Base-by-base conservation (phyloP, 164 flowering plant species). In the Euptelea pleiosperma region DNA sequence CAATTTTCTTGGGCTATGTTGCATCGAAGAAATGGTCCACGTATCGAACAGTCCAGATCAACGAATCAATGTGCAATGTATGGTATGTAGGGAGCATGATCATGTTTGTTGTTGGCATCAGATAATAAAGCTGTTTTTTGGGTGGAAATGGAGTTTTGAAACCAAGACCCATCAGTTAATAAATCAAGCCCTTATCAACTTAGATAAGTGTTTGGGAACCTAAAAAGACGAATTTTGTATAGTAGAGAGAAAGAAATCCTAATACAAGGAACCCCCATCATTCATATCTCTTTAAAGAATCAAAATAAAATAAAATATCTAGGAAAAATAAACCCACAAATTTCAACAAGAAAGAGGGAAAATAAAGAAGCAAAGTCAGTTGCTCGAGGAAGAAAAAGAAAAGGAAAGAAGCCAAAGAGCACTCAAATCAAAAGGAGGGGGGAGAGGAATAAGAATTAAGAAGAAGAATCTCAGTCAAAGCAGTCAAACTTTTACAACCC, bases 371-470 rank as follows among this genome's bases (percentile, higher is more conserved):
- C 56, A 72, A 73, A 75, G 63, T 77, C 85, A 80, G 89, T 78
- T 82, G 92, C 90, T 88, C 92, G 92, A 84, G 92, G 84, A 76
- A 69, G 77, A 71, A 76, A 78, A 74, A 47, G 63, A 61, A 68
- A 80, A 55, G 69, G 61, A 55, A 74, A 78, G 74, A 61, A 57
- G 70, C 81, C 77, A 73, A 82, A 60, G 53, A 69, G 78, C 81
- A 67, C 77, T 73, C 67, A 73, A 70, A 66, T 68, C 77, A 70
- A 79, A 70, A 80, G 61, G n/a, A n/a, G n/a, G n/a, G n/a, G n/a
- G n/a, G n/a, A n/a, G n/a, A n/a, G 48, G 29, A 46, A 56, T 40
- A 40, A 61, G 26, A 25, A 34, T 43, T 46, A 41, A 41, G 56
- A 46, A 59, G 33, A 29, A 61, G 46, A 67, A 56, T 64, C 70